phyloP scores from a whole-genome alignment of 345 rosid genomes.

The Murraya koenigii region DNA sequence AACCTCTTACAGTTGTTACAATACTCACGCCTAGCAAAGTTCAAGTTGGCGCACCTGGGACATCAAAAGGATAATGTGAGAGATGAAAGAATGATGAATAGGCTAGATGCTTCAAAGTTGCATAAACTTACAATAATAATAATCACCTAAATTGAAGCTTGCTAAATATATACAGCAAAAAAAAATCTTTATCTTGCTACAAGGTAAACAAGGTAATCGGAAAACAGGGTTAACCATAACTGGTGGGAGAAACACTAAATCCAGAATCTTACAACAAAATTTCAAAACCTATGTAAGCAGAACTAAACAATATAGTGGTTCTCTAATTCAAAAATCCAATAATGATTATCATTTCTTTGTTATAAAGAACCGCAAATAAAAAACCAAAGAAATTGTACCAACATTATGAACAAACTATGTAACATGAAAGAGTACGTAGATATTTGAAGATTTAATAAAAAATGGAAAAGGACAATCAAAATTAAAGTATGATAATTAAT shows the following conservation, averaged over 20 bases:
- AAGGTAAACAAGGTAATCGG: background rate
- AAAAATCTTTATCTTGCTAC: background rate
- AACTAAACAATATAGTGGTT: background rate
- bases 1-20: conserved; percentile 76
- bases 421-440: background rate
- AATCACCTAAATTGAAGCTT: background rate
- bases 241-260: background rate
- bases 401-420: background rate
- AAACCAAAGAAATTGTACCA: background rate
- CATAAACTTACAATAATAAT: background rate
- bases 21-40: conserved; percentile 77
- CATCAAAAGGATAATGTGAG: conserved; percentile 12
- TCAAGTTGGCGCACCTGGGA: conserved; percentile 73
- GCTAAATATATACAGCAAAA: background rate
- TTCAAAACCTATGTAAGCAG: background rate
- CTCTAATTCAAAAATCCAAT: background rate
- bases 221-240: background rate
- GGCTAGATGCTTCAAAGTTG: background rate
- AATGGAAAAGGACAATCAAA: background rate
- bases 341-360: background rate
- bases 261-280: background rate
- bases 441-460: background rate
- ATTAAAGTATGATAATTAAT: background rate
- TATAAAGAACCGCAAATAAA: background rate
- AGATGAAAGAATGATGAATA: background rate